Evolutionary conservation across 257 asterid genomes (phyloP).

Genomic region (Hygrophila difformis): DNA sequence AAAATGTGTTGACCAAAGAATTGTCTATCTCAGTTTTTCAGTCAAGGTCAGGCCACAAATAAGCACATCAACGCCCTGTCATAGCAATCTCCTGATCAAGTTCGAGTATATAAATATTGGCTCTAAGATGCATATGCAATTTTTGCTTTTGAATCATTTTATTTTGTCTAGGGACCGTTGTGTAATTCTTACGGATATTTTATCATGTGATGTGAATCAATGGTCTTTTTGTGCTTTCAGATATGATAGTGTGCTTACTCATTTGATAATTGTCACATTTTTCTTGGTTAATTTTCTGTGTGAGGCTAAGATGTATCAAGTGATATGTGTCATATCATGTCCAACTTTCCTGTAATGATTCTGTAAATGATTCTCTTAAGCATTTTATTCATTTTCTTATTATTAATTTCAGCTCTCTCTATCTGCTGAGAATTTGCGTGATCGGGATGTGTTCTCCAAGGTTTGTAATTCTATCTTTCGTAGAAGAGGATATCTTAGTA

Average conservation of each 20-base stretch:
- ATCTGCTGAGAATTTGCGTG: slow-evolving; percentile 76
- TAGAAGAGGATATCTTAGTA: neutral
- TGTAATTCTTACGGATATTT: slow-evolving; percentile 1
- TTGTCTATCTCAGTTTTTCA: neutral
- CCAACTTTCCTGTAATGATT: neutral
- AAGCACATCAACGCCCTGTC: neutral
- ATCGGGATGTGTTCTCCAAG: slow-evolving; percentile 92
- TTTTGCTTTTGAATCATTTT: neutral
- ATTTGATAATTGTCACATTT: slow-evolving; percentile 3
- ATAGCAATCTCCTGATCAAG: neutral
- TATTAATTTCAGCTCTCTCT: slow-evolving; percentile 78
- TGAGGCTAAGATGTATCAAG: neutral
- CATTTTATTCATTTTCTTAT: slow-evolving; percentile 11
- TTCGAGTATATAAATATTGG: neutral
- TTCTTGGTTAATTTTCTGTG: slow-evolving; percentile 4
- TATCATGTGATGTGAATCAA: neutral
- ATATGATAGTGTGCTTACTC: neutral
- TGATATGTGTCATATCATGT: slow-evolving; percentile 1
- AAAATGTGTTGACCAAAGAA: slow-evolving; percentile 1
- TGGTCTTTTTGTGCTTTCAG: slow-evolving; percentile 13
- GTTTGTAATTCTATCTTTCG: slow-evolving; percentile 35
- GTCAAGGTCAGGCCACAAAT: neutral
- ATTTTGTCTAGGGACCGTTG: neutral
- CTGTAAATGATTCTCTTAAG: slow-evolving; percentile 9
- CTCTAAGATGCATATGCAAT: too few relatives aligned